Conservation (phyloP, 2,329 filamentous ascomycete genomes). For the Sphaerulina vaccinii region DNA sequence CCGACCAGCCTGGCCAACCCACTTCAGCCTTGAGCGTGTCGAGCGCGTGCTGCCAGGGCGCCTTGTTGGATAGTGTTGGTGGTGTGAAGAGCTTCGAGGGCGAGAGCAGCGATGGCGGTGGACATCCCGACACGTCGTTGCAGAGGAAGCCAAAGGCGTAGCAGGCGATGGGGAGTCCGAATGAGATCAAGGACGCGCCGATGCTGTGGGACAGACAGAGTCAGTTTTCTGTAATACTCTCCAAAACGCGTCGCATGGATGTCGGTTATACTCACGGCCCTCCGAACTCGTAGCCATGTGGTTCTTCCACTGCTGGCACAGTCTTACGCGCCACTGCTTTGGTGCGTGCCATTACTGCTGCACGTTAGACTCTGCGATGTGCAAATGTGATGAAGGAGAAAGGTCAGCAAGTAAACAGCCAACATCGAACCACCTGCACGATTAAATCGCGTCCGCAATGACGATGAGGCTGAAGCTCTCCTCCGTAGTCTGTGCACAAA, state of each 20-base stretch:
- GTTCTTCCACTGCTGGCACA: slow-evolving; percentile 20
- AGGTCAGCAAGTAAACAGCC: background rate
- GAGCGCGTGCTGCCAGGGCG: slow-evolving; percentile 49
- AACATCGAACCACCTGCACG: too few relatives aligned
- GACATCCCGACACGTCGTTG: slow-evolving; percentile 91
- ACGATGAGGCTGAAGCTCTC: too few relatives aligned
- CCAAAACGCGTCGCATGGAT: too few relatives aligned
- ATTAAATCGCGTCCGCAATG: too few relatives aligned
- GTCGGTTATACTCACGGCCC: slow-evolving; percentile 46
- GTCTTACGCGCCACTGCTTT: slow-evolving; percentile 5
- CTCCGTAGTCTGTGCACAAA: too few relatives aligned
- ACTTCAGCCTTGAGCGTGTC: slow-evolving; percentile 74
- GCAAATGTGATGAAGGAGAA: background rate
- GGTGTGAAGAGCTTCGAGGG: slow-evolving; percentile 61
- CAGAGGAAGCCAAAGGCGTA: slow-evolving; percentile 81
- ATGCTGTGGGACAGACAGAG: slow-evolving; percentile 52
- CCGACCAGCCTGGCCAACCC: slow-evolving; percentile 76
- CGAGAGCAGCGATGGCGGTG: slow-evolving; percentile 73
- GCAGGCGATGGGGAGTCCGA: slow-evolving; percentile 74
- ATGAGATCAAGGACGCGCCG: slow-evolving; percentile 74
- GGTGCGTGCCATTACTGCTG: slow-evolving; percentile 11
- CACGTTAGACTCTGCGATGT: too few relatives aligned
- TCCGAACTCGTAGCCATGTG: slow-evolving; percentile 48
- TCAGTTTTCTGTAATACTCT: background rate
- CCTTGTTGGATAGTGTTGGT: slow-evolving; percentile 31